These are phyloP conservation scores for Candida jianshihensis DNA, from an alignment of 805 yeast species.

Conservation along the genomic window DNA sequence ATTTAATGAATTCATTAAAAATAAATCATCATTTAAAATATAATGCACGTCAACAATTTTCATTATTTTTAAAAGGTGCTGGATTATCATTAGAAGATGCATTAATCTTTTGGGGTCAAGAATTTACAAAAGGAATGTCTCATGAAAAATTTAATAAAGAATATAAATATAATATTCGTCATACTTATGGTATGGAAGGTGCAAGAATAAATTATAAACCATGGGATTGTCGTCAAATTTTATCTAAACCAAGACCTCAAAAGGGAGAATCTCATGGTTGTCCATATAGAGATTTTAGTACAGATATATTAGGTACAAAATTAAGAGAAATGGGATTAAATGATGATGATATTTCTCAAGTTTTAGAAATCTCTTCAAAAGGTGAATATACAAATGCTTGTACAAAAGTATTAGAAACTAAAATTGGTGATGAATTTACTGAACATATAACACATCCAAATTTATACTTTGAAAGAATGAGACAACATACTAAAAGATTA, in stretches of 20 bases:
- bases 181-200: constrained; percentile 89
- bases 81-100: constrained; percentile 89
- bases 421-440: constrained; percentile 41
- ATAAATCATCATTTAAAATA: constrained; percentile 69
- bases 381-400: constrained; percentile 83
- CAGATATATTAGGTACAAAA: constrained; percentile 53
- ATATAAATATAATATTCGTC: constrained; percentile 82
- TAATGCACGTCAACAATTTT: constrained; percentile 78
- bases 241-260: constrained; percentile 63
- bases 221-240: constrained; percentile 73
- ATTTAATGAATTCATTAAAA: constrained; percentile 55
- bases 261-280: constrained; percentile 82
- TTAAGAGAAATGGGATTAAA: constrained; percentile 59
- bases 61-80: constrained; percentile 80
- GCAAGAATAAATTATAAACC: constrained; percentile 80
- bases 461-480: constrained; percentile 73
- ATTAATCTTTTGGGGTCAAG: constrained; percentile 70
- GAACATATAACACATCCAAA: constrained; percentile 70
- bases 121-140: constrained; percentile 59
- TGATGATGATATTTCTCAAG: constrained; percentile 50
- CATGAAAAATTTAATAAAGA: constrained; percentile 80
- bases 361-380: constrained; percentile 60
- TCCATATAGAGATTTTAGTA: constrained; percentile 73
- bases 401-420: constrained; percentile 76
- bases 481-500: constrained; percentile 41